Evolutionary conservation across 305 asterid species (phyloP).

Genomic region (Fraxinus ornus): DNA sequence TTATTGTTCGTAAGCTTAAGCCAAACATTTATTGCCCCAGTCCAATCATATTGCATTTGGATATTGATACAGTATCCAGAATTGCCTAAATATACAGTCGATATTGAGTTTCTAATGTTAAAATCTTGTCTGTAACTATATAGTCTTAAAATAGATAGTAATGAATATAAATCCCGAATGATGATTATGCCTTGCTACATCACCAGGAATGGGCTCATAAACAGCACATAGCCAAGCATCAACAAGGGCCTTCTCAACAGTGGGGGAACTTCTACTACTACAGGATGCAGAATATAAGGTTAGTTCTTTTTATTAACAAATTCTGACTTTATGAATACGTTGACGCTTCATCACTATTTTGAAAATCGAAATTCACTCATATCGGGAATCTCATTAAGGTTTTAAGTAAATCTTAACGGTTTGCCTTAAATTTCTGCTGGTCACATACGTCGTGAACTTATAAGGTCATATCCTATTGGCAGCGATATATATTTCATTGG

Average conservation of each 20-base stretch:
- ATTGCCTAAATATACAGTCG: not conserved
- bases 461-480: conserved; percentile 21
- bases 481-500: conserved; percentile 97
- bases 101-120: not conserved
- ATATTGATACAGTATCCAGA: not conserved
- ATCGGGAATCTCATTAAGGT: not conserved
- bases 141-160: not conserved
- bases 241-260: conserved; percentile 96
- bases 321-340: not conserved
- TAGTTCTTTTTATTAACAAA: conserved; percentile 7
- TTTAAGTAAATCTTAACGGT: not conserved
- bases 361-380: not conserved
- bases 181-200: conserved; percentile 23
- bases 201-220: conserved; percentile 91
- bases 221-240: conserved; percentile 86
- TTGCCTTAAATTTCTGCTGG: not conserved
- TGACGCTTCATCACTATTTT: not conserved
- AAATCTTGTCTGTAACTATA: not conserved
- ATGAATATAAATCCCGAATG: not conserved
- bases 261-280: conserved; percentile 97
- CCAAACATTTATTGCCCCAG: not conserved
- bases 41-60: not conserved
- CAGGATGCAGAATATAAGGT: conserved; percentile 95
- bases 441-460: not conserved
- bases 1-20: not conserved